A percentile compares a stretch with the other conserved stretches of the same genome.
These are phyloP conservation scores for Coriolopsis trogii DNA, from an alignment of 1,284 basidiomycete genomes.

Conservation along the genomic window DNA sequence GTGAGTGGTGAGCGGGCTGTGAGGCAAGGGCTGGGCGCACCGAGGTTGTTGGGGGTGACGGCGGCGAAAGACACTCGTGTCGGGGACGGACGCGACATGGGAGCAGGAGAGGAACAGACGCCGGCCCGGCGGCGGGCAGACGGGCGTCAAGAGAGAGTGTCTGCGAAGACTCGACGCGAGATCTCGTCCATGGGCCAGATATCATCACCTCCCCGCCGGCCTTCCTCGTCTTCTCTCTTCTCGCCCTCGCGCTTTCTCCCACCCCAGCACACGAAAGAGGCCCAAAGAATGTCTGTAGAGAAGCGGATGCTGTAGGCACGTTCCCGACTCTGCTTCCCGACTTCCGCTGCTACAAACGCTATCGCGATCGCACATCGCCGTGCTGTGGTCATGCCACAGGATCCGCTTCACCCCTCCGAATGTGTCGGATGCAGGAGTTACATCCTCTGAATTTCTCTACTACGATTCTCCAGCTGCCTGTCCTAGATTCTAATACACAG, in stretches of 20 bases:
- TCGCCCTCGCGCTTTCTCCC: neutral
- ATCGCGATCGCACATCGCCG: constrained; percentile 19
- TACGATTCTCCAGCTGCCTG: too few species aligned
- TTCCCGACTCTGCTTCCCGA: constrained; percentile 3
- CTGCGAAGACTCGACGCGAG: neutral
- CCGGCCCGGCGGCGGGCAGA: constrained; percentile 11
- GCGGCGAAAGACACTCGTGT: constrained; percentile 69
- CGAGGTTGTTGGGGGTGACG: constrained; percentile 75
- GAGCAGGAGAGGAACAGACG: constrained; percentile 29
- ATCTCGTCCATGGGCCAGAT: constrained; percentile 14
- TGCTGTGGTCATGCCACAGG: neutral
- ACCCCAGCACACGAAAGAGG: neutral
- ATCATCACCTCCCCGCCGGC: constrained; percentile 5
- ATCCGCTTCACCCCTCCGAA: neutral
- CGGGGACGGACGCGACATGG: constrained; percentile 39
- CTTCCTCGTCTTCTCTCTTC: neutral
- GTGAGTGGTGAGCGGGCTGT: constrained; percentile 7
- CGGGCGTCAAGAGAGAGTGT: constrained; percentile 14
- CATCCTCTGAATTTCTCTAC: too few species aligned
- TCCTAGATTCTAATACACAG: too few species aligned
- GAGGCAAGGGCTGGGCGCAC: constrained; percentile 15
- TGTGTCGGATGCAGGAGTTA: too few species aligned
- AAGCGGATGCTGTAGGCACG: constrained; percentile 8
- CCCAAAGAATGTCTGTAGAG: constrained; percentile 7
- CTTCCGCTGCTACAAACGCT: constrained; percentile 12